Evolutionary conservation across 2,329 filamentous ascomycete species (phyloP), one percentile per base, ranked within the genome.

Genomic region (Sporothrix schenckii): DNA sequence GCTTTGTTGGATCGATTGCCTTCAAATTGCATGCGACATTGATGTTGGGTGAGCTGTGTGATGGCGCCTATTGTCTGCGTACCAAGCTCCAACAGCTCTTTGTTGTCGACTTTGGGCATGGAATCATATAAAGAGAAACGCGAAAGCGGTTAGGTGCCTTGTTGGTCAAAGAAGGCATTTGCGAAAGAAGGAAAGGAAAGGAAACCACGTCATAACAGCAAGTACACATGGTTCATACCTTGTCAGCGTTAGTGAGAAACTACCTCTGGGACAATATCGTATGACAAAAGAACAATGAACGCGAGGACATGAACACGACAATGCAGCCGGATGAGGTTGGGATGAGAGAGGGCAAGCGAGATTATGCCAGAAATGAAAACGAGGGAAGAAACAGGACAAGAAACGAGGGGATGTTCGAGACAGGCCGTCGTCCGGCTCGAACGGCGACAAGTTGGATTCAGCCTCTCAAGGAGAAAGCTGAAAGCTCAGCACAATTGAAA

Each of bases 41-140:
- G 56, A 41, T 21, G 21, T 21, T 60, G 34, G 56, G 56, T 41
- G 21, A 19, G 3, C 16, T 14, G 11, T 61, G 39, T 13, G 27
- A 30, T 39, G n/a, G n/a, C 44, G 6, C 6, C 39, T 4, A 44
- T 27, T 16, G 58, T 63, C 58, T 63, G 58, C 47, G 58, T 39
- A 63, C 58, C 21, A 63, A 63, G 58, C 39, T 63, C n/a, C 13
- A 61, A 61, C 9, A 44, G 34, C 56, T 44, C n/a, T 61, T 21
- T 44, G n/a, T 21, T 10, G 19, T 13, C 2, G 41, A 27, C 39
- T 21, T 47, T 14, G 39, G 24, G 14, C 6, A 24, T 44, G 16
- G 34, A 27, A 7, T 9, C 6, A 24, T 44, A 16, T n/a, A 27
- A 7, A n/a, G 41, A 27, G 41, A 47, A 63, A 47, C 13, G 44